These are phyloP conservation scores for Gynochthodes officinalis DNA, from an alignment of 257 asterid species.

Conservation along the genomic window DNA sequence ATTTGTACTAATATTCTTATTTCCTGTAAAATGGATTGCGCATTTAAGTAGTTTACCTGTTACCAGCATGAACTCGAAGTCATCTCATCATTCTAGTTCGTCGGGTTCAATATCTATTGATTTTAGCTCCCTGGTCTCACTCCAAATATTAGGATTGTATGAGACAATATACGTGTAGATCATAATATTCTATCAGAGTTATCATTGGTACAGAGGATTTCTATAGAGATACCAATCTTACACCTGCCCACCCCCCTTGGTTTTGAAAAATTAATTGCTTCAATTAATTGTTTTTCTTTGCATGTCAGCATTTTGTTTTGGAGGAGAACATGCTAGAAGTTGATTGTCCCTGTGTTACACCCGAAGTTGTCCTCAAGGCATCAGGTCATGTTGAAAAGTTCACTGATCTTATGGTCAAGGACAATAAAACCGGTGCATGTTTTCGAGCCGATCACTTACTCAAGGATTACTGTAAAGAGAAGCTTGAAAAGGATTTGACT, in stretches of 20 bases:
- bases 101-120: no score
- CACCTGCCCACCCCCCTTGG: not conserved
- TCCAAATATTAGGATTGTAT: not conserved
- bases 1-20: no score
- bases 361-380: conserved; percentile 75
- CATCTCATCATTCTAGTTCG: not conserved
- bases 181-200: no score
- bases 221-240: not conserved
- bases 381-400: conserved; percentile 88
- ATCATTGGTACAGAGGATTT: not conserved
- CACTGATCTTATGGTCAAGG: conserved; percentile 88
- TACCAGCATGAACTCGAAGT: not conserved
- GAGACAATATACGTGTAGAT: no score
- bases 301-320: conserved; percentile 66
- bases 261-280: not conserved
- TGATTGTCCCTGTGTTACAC: conserved; percentile 86
- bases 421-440: conserved; percentile 63
- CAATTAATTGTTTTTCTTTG: not conserved
- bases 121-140: not conserved
- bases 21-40: not conserved
- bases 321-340: conserved; percentile 82
- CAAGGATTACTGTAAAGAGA: conserved; percentile 69
- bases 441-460: conserved; percentile 77
- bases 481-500: conserved; percentile 63
- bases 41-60: no score